phyloP scores from a whole-genome alignment of 495 filamentous ascomycete genomes.

The Aspergillus cristatus region DNA sequence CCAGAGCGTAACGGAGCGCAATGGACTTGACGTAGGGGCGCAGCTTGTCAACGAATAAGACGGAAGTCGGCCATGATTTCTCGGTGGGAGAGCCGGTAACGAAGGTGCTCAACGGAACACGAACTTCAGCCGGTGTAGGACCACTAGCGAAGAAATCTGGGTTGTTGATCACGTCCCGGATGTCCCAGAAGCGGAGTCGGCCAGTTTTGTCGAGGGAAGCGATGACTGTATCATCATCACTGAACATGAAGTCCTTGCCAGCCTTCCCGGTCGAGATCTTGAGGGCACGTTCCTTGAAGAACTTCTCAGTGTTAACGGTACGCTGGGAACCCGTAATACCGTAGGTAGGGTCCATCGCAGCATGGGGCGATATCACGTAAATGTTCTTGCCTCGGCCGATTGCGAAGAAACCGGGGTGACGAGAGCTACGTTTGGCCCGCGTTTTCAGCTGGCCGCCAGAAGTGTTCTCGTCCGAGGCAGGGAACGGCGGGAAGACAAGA shows the following conservation, averaged over 20 bases:
- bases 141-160: conserved; percentile 45
- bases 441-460: conserved; percentile 92
- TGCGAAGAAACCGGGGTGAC: conserved; percentile 85
- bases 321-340: conserved; percentile 64
- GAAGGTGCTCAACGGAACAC: conserved; percentile 67
- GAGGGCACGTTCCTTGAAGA: conserved; percentile 72
- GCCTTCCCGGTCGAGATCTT: conserved; percentile 96
- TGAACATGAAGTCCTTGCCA: conserved; percentile 96
- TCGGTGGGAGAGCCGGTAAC: conserved; percentile 68
- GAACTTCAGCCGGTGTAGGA: conserved; percentile 57
- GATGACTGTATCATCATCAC: conserved; percentile 87
- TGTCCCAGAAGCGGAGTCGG: conserved; percentile 93
- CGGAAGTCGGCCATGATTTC: conserved; percentile 91
- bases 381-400: conserved; percentile 94
- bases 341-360: conserved; percentile 59
- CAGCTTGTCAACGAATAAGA: conserved; percentile 91
- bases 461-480: conserved; percentile 64
- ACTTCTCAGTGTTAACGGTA: conserved; percentile 72
- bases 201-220: conserved; percentile 95
- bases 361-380: conserved; percentile 75
- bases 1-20: conserved; percentile 85
- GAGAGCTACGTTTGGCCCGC: conserved; percentile 76
- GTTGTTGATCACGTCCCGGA: conserved; percentile 60
- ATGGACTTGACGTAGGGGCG: conserved; percentile 78
- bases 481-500: conserved; percentile 72